Percentiles rank a stretch among this genome's conserved stretches.
These are phyloP conservation scores for Trypanosoma avium DNA, from an alignment of 208 protist species.

Conservation along the genomic window DNA sequence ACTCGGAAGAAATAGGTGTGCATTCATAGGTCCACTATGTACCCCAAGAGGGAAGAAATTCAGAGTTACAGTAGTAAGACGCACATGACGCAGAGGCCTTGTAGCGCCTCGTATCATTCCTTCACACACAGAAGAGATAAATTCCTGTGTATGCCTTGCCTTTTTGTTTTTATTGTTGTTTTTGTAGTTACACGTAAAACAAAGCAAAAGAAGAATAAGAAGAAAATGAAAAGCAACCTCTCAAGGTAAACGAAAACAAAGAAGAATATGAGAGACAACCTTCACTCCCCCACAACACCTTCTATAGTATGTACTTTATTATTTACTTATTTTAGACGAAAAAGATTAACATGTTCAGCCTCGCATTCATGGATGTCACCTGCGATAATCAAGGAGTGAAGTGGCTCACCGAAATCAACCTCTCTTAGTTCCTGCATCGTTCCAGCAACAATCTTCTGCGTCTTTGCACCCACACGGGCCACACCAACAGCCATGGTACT, in stretches of 20 bases:
- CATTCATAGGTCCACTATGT: slow-evolving; percentile 66
- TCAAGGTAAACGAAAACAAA: too few relatives aligned
- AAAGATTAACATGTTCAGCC: slow-evolving; percentile 85
- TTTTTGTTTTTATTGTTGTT: neutral
- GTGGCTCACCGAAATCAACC: slow-evolving; percentile 96
- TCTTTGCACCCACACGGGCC: slow-evolving; percentile 93
- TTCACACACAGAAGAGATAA: slow-evolving; percentile 5
- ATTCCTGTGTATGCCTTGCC: neutral
- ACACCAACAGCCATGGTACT: slow-evolving; percentile 93
- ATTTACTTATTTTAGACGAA: slow-evolving; percentile 33
- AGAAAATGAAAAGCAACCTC: too few relatives aligned
- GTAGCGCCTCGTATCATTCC: slow-evolving; percentile 19
- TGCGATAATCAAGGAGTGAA: slow-evolving; percentile 98
- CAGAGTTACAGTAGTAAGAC: slow-evolving; percentile 16
- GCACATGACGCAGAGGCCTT: slow-evolving; percentile 14
- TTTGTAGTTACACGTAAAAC: too few relatives aligned
- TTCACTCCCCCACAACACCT: too few relatives aligned
- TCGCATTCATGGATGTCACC: slow-evolving; percentile 95
- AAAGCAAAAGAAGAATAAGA: too few relatives aligned
- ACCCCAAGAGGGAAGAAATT: slow-evolving; percentile 82
- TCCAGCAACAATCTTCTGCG: slow-evolving; percentile 93
- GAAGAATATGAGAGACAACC: too few relatives aligned
- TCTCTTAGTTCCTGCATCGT: slow-evolving; percentile 88
- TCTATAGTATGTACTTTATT: too few relatives aligned
- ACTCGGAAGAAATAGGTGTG: slow-evolving; percentile 43